Percentiles rank a stretch among this genome's conserved stretches.
These are phyloP conservation scores for thale cress (Arabidopsis thaliana) DNA, from an alignment of 345 rosid species.

Conservation along the genomic window DNA sequence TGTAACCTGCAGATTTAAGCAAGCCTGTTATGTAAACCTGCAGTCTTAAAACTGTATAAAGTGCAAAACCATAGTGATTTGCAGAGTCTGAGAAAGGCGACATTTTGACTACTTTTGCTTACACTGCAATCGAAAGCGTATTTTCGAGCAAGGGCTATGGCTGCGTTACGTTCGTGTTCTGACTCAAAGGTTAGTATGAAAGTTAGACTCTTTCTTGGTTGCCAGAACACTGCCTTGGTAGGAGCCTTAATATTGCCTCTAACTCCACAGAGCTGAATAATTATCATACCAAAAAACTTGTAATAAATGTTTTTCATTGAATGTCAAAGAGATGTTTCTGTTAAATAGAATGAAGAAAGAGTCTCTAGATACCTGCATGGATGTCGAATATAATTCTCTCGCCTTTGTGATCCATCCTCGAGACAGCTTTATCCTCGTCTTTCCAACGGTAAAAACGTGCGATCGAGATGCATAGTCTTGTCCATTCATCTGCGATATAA, in stretches of 20 bases:
- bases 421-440: slow-evolving; percentile 86
- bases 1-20: slow-evolving; percentile 61
- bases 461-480: slow-evolving; percentile 77
- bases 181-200: slow-evolving; percentile 81
- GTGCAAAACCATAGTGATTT: background rate
- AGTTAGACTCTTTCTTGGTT: slow-evolving; percentile 82
- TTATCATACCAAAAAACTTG: slow-evolving; percentile 1
- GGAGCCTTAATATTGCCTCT: slow-evolving; percentile 60
- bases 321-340: background rate
- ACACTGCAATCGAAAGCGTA: slow-evolving; percentile 90
- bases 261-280: slow-evolving; percentile 74
- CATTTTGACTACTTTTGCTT: slow-evolving; percentile 35
- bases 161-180: slow-evolving; percentile 87
- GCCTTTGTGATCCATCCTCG: slow-evolving; percentile 98
- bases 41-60: background rate
- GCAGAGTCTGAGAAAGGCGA: slow-evolving; percentile 6
- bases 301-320: background rate
- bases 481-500: slow-evolving; percentile 86
- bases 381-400: slow-evolving; percentile 81
- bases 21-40: background rate
- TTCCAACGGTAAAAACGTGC: slow-evolving; percentile 78
- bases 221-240: slow-evolving; percentile 84
- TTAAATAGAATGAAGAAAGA: background rate
- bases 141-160: slow-evolving; percentile 78
- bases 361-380: slow-evolving; percentile 76